Conservation (phyloP, 2,329 filamentous ascomycete species). For the Arthrobotrys pseudoclavata region DNA sequence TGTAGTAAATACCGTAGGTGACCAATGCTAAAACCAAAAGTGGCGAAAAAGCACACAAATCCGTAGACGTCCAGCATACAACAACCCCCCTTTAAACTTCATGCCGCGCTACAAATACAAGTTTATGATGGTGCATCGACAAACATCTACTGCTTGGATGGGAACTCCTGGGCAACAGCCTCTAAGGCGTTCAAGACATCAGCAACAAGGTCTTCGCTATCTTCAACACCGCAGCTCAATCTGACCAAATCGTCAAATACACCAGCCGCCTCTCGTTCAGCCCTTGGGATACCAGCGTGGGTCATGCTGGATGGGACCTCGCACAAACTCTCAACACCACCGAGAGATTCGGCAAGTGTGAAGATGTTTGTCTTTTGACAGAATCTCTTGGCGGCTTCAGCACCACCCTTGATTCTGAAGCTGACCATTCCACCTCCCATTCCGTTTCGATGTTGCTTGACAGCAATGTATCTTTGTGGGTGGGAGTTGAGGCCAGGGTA, state of each 20-base stretch:
- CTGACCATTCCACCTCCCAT: conserved; percentile 98
- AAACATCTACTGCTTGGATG: conserved; percentile 41
- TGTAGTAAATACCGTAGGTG: conserved; percentile 21
- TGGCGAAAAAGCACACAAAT: conserved; percentile 13
- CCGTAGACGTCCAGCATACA: conserved; percentile 40
- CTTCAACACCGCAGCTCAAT: conserved; percentile 94
- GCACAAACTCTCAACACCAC: conserved; percentile 90
- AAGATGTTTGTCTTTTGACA: conserved; percentile 91
- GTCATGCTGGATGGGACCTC: conserved; percentile 98
- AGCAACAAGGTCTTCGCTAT: conserved; percentile 82
- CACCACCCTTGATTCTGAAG: conserved; percentile 91
- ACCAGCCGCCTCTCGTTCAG: conserved; percentile 89
- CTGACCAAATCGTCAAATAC: conserved; percentile 95
- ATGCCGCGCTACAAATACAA: conserved; percentile 16
- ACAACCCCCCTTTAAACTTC: not conserved
- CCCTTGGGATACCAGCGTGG: conserved; percentile 91
- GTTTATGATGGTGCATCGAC: conserved; percentile 42
- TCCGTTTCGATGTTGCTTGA: conserved; percentile 91
- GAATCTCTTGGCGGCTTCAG: conserved; percentile 88
- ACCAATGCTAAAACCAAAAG: conserved; percentile 32
- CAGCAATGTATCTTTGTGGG: conserved; percentile 84
- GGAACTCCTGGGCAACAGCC: conserved; percentile 58
- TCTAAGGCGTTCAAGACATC: conserved; percentile 88
- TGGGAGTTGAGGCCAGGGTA: conserved; percentile 93
- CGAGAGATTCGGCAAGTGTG: conserved; percentile 90